Evolutionary conservation across 1,139 yeast species (phyloP), one percentile per base, ranked within the genome.

Genomic region (Debaryomycetaceae sp.): DNA sequence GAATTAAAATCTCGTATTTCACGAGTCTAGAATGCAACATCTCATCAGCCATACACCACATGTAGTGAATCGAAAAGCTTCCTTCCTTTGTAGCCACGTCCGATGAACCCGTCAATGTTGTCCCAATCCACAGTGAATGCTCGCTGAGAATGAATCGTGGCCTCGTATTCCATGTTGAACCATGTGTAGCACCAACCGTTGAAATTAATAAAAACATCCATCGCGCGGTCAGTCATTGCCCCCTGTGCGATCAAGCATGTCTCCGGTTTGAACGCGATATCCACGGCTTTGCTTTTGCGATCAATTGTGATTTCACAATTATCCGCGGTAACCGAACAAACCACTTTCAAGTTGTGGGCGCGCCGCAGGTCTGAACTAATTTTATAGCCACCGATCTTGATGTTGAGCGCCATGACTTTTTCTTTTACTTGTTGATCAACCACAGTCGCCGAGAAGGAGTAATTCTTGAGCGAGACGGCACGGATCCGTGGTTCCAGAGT

Each of bases 51-150:
- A 12, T 24, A 24, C 7, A 15, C 14, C 16, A 14, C 18, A 8
- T 13, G 8, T 13, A 22, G n/a, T 15, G n/a, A 11, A 24, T 24
- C 76, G 44, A 81, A 78, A 10, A 68, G 40, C 33, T 58, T 58
- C 4, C 55, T 34, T 0, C 93, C 92, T 30, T 65, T 64, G 28
- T 59, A 58, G 12, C 47, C 42, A 0, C 76, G 62, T 1, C 94
- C 95, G 36, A 65, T 66, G 39, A 62, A 64, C 1, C 95, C 95
- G 45, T 85, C 95, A 36, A 79, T 52, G 2, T 73, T 66, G 3
- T 59, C 58, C 92, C 87, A 79, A 5, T 34, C 23, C 5, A 37
- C 25, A 2, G 25, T 23, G 15, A 34, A 25, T 4, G n/a, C 14
- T 27, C 26, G 4, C 24, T 25, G 10, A 26, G 19, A 3, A 10